Percentiles rank a stretch among this genome's conserved stretches.
Conservation (phyloP, 441 rosid genomes). For the Croton setiger region DNA sequence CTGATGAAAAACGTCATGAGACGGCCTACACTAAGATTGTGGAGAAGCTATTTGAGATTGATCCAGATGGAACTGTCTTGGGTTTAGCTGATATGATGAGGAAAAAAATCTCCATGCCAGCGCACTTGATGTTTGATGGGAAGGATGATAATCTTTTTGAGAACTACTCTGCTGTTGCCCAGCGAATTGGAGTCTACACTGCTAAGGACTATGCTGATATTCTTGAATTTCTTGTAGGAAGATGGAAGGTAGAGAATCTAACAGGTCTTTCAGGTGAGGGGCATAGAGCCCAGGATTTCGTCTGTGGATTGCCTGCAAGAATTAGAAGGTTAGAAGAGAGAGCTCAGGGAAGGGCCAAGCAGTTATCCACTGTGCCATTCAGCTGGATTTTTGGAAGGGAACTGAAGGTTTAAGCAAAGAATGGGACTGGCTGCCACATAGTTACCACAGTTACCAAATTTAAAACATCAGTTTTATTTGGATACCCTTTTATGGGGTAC, state of each 20-base stretch:
- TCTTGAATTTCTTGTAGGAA: slow-evolving; percentile 67
- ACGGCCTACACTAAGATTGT: slow-evolving; percentile 79
- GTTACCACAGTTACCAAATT: neutral
- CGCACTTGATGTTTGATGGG: slow-evolving; percentile 86
- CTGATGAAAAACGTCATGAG: slow-evolving; percentile 91
- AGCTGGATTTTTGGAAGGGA: slow-evolving; percentile 70
- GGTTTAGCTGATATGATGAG: slow-evolving; percentile 89
- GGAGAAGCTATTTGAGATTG: slow-evolving; percentile 77
- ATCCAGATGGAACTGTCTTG: slow-evolving; percentile 65
- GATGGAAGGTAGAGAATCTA: slow-evolving; percentile 62
- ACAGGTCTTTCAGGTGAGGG: slow-evolving; percentile 68
- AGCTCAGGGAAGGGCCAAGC: slow-evolving; percentile 66
- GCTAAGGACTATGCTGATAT: slow-evolving; percentile 81
- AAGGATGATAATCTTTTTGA: slow-evolving; percentile 59
- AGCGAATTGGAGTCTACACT: slow-evolving; percentile 74
- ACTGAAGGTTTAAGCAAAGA: slow-evolving; percentile 42
- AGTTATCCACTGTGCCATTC: slow-evolving; percentile 53
- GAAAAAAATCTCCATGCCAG: slow-evolving; percentile 85
- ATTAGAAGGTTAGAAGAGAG: slow-evolving; percentile 73
- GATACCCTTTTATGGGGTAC: neutral
- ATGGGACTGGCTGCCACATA: neutral
- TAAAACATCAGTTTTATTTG: neutral
- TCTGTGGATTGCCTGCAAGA: slow-evolving; percentile 63
- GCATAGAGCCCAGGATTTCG: slow-evolving; percentile 67
- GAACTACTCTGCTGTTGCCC: slow-evolving; percentile 73